These are phyloP conservation scores for Carex kokanica DNA, from an alignment of 176 grass and related monocot species.

Conservation along the genomic window DNA sequence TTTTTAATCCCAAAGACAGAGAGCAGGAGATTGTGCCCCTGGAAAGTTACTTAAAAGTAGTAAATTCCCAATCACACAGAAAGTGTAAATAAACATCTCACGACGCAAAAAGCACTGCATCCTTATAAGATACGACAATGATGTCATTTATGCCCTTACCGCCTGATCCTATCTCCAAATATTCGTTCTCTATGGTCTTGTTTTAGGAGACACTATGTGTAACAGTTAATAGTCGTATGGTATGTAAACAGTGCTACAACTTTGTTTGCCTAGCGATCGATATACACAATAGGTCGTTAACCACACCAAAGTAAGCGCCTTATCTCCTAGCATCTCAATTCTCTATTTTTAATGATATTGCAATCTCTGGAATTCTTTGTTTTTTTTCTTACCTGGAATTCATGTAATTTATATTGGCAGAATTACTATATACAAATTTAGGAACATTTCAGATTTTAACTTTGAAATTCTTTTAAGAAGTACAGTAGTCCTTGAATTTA, in stretches of 20 bases:
- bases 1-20: neutral
- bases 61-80: conserved; percentile 1
- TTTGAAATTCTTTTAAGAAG: too few relatives aligned
- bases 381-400: neutral
- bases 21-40: neutral
- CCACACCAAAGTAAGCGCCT: neutral
- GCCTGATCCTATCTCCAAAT: neutral
- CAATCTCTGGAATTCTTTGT: neutral
- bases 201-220: neutral
- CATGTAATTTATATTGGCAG: neutral
- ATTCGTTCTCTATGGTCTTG: neutral
- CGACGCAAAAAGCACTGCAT: conserved; percentile 10
- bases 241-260: neutral
- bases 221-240: neutral
- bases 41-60: conserved; percentile 7
- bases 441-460: too few relatives aligned
- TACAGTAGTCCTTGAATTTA: neutral
- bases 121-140: conserved; percentile 26
- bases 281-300: neutral
- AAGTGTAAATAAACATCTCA: conserved; percentile 2
- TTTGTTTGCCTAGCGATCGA: neutral
- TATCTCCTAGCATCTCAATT: neutral
- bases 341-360: neutral
- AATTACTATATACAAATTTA: too few relatives aligned
- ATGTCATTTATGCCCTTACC: conserved; percentile 23